Percentiles rank a stretch among this genome's conserved stretches.
These are phyloP conservation scores for Diversispora epigaea DNA, from an alignment of 192 early-diverging fungal genomes.

Conservation along the genomic window DNA sequence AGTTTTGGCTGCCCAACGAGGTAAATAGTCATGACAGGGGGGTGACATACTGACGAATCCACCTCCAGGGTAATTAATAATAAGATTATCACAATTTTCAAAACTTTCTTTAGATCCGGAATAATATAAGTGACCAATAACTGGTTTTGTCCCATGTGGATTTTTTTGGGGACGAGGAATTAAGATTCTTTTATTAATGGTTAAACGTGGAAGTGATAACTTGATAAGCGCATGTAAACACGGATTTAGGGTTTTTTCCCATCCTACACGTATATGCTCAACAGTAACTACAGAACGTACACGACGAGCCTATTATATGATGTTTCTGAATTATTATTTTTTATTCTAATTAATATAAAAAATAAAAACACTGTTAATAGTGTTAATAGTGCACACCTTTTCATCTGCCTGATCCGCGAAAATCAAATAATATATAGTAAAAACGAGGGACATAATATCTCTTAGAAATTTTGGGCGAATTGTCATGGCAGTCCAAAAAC, in stretches of 20 bases:
- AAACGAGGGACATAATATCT: conserved; percentile 74
- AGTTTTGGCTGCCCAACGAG: conserved; percentile 74
- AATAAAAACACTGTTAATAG: not conserved
- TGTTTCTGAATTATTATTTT: not conserved
- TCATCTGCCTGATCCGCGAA: conserved; percentile 82
- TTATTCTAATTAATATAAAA: not conserved
- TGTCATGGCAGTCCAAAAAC: conserved; percentile 86
- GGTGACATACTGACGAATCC: conserved; percentile 94
- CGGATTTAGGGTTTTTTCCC: conserved; percentile 85
- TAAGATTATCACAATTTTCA: conserved; percentile 41
- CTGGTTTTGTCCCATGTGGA: conserved; percentile 33
- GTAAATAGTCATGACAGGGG: conserved; percentile 78
- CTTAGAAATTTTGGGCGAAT: conserved; percentile 72
- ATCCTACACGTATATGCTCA: conserved; percentile 83
- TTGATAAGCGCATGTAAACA: conserved; percentile 53
- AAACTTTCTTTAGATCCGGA: conserved; percentile 45
- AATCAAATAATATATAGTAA: conserved; percentile 80
- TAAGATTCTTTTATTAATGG: conserved; percentile 37
- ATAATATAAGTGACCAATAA: conserved; percentile 57
- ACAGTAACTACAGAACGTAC: conserved; percentile 76
- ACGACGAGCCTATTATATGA: conserved; percentile 54
- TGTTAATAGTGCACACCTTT: conserved; percentile 54
- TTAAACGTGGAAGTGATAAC: conserved; percentile 42
- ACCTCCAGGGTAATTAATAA: conserved; percentile 76
- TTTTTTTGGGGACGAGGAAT: conserved; percentile 35